Evolutionary conservation across 78 protist genomes (phyloP).

Genomic region (Dictyostelium firmibasis): DNA sequence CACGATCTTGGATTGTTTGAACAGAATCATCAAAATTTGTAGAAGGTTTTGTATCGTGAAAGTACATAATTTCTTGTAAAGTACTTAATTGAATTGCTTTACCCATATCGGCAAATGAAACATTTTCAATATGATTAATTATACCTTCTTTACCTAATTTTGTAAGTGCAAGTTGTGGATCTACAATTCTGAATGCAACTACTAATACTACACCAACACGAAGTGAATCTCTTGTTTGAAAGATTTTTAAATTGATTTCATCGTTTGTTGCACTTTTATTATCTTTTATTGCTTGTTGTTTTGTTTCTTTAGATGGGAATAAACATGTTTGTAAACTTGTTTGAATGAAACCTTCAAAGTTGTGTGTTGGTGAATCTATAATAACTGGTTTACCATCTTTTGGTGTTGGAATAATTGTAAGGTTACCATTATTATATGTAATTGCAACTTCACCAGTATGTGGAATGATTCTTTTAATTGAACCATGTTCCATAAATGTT

Average conservation of each 20-base stretch:
- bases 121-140: slow-evolving; percentile 49
- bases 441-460: slow-evolving; percentile 74
- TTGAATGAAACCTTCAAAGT: slow-evolving; percentile 34
- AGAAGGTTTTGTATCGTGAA: slow-evolving; percentile 36
- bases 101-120: slow-evolving; percentile 69
- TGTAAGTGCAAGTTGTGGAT: slow-evolving; percentile 44
- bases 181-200: slow-evolving; percentile 52
- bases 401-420: slow-evolving; percentile 39
- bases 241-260: slow-evolving; percentile 49
- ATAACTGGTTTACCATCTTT: slow-evolving; percentile 31
- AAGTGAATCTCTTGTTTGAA: slow-evolving; percentile 68
- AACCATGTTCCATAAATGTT: slow-evolving; percentile 39
- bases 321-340: slow-evolving; percentile 43
- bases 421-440: slow-evolving; percentile 50
- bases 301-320: slow-evolving; percentile 66
- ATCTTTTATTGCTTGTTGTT: slow-evolving; percentile 7
- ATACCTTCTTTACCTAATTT: slow-evolving; percentile 57
- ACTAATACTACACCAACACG: slow-evolving; percentile 67
- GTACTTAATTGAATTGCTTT: slow-evolving; percentile 59
- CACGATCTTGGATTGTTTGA: slow-evolving; percentile 73
- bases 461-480: slow-evolving; percentile 54
- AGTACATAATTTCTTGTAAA: slow-evolving; percentile 56
- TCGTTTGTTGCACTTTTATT: slow-evolving; percentile 17
- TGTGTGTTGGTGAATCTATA: slow-evolving; percentile 53
- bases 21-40: background rate